Percentiles rank a stretch among this genome's conserved stretches.
Evolutionary conservation across 495 filamentous ascomycete species (phyloP).

Genomic region (Penicillium simplicissimum): DNA sequence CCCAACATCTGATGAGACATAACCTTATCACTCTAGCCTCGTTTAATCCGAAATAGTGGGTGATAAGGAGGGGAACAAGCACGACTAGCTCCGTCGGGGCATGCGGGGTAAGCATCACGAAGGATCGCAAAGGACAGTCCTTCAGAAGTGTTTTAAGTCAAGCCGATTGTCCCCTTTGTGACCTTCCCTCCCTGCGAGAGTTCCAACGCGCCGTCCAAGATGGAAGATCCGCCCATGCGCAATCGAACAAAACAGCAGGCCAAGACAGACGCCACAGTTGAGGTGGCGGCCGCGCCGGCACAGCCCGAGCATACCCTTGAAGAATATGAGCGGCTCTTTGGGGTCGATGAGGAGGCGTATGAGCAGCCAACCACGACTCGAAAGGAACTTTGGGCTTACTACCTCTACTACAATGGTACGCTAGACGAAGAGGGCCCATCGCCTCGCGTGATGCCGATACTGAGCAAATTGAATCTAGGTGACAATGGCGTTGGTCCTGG

Average conservation of each 20-base stretch:
- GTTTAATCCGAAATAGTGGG: neutral
- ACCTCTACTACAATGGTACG: constrained; percentile 49
- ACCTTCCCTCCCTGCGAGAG: neutral
- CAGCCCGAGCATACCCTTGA: constrained; percentile 22
- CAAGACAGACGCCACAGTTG: constrained; percentile 11
- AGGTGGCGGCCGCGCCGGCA: constrained; percentile 8
- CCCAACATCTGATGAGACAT: neutral
- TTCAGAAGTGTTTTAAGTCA: neutral
- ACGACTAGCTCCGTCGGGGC: neutral
- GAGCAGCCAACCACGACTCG: constrained; percentile 49
- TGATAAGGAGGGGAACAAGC: neutral
- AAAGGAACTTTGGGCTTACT: constrained; percentile 52
- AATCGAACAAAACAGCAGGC: neutral
- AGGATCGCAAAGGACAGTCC: neutral
- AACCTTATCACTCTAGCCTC: neutral
- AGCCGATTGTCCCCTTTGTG: neutral
- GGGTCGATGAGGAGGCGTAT: constrained; percentile 39
- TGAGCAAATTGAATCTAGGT: constrained; percentile 22
- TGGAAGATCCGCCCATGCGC: constrained; percentile 3
- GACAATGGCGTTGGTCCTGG: constrained; percentile 52
- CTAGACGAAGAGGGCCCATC: neutral
- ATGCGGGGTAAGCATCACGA: constrained; percentile 1
- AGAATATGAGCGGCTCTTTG: constrained; percentile 44
- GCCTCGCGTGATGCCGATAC: neutral
- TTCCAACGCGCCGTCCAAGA: too few species aligned